Evolutionary conservation across 495 filamentous ascomycete species (phyloP), one percentile per base, ranked within the genome.

Genomic region (Chaetomium cochliodes): DNA sequence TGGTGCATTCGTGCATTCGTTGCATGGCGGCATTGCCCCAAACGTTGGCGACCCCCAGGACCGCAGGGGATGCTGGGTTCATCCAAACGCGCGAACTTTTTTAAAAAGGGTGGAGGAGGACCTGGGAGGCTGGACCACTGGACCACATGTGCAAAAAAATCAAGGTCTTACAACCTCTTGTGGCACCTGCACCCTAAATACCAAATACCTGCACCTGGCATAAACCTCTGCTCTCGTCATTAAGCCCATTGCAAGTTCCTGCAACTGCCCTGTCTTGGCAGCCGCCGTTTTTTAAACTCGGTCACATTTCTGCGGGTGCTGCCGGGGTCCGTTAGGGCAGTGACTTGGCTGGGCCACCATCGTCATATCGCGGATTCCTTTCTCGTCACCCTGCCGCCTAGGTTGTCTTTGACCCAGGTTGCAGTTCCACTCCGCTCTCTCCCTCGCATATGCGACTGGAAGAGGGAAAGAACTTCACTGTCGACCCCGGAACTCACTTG

Each of bases 111-210:
- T 42, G 28, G 46, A 49, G 23, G 46, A n/a, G n/a, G n/a, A n/a
- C n/a, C n/a, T n/a, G 28, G 28, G 58, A 66, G 20, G 28, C n/a
- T 15, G n/a, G 56, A 51, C 49, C 49, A 37, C 30, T n/a, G n/a
- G n/a, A n/a, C n/a, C n/a, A n/a, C 42, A 67, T 9, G 52, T 44
- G 56, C 11, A 50, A 20, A 63, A 61, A 64, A 68, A 28, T n/a
- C 62, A 70, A 61, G 66, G 66, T 70, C 64, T 68, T 52, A 63
- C 54, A 7, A 7, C 23, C 59, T 61, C 20, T 62, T 30, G 68
- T 70, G 66, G 64, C 66, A 70, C 68, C 67, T 61, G 63, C 68
- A 69, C 58, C 47, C 57, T 64, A 58, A 67, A 44, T 39, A 37
- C n/a, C n/a, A n/a, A n/a, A n/a, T n/a, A n/a, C n/a, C n/a, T n/a